Conservation (phyloP, 495 filamentous ascomycete species). For the Neurospora sp. region DNA sequence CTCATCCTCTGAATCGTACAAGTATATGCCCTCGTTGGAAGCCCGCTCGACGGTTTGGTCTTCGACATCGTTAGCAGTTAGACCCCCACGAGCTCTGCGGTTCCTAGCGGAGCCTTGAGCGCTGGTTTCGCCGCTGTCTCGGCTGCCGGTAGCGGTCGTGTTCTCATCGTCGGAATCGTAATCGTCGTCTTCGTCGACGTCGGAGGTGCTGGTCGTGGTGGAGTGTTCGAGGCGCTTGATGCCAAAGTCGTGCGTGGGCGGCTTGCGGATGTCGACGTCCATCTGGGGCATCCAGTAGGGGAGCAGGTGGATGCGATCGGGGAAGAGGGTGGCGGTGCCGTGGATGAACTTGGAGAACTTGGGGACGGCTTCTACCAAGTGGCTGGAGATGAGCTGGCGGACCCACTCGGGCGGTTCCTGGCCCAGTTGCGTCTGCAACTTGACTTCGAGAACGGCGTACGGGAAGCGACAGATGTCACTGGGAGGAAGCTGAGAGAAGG, state of each 20-base stretch:
- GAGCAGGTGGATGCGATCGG: conserved; percentile 75
- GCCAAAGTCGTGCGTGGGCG: conserved; percentile 72
- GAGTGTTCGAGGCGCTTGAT: conserved; percentile 72
- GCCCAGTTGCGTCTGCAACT: conserved; percentile 94
- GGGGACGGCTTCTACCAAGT: conserved; percentile 93
- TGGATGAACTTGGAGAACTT: conserved; percentile 99
- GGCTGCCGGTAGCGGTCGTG: neutral
- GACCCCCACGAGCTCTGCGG: conserved; percentile 25
- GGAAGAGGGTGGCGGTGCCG: conserved; percentile 79
- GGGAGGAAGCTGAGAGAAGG: conserved; percentile 79
- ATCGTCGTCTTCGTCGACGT: conserved; percentile 58
- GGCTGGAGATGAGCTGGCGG: conserved; percentile 77
- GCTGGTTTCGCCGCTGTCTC: conserved; percentile 19
- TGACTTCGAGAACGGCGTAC: conserved; percentile 94
- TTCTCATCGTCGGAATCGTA: conserved; percentile 46
- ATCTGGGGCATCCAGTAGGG: conserved; percentile 99
- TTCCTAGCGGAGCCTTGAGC: conserved; percentile 25
- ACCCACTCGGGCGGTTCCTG: conserved; percentile 97
- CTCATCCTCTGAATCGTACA: conserved; percentile 91
- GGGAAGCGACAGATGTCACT: conserved; percentile 86
- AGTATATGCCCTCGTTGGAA: conserved; percentile 60
- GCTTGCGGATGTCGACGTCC: conserved; percentile 95
- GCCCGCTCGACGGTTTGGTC: conserved; percentile 34
- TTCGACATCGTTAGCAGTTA: conserved; percentile 33
- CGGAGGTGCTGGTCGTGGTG: conserved; percentile 63